Percentiles rank a stretch among this genome's conserved stretches.
Conservation (phyloP, 805 yeast genomes). For the Spathaspora sp. region DNA sequence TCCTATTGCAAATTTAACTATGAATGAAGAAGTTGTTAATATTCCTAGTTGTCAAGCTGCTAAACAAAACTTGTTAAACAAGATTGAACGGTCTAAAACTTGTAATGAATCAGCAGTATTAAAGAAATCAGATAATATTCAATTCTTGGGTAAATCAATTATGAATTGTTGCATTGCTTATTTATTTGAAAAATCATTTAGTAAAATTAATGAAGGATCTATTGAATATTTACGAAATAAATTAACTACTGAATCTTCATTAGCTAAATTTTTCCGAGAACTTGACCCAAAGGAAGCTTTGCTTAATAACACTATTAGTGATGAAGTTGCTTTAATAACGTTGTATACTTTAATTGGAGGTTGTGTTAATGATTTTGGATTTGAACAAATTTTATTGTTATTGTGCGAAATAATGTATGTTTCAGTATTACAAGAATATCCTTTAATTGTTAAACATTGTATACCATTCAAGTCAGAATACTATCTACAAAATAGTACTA, state of each 20-base stretch:
- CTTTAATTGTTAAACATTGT: conserved; percentile 48
- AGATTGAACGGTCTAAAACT: conserved; percentile 59
- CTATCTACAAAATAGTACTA: background rate
- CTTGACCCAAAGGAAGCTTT: conserved; percentile 35
- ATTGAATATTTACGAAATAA: conserved; percentile 47
- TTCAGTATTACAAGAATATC: conserved; percentile 58
- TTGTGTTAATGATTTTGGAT: conserved; percentile 76
- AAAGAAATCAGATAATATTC: conserved; percentile 42
- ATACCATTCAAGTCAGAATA: conserved; percentile 20
- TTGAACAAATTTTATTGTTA: conserved; percentile 62
- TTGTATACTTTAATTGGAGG: conserved; percentile 63
- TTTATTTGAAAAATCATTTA: conserved; percentile 62
- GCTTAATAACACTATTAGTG: conserved; percentile 26
- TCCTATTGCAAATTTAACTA: conserved; percentile 6
- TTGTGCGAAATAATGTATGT: conserved; percentile 67
- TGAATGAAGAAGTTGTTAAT: conserved; percentile 1
- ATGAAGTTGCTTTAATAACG: conserved; percentile 51
- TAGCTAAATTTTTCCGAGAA: conserved; percentile 44
- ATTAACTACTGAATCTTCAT: conserved; percentile 36
- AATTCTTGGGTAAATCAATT: conserved; percentile 55
- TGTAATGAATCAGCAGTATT: conserved; percentile 46
- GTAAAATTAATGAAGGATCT: conserved; percentile 50
- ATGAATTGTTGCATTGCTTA: conserved; percentile 54
- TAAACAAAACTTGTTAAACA: conserved; percentile 16
- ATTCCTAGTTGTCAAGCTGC: conserved; percentile 8